A percentile compares a stretch with the other conserved stretches of the same genome.
Conservation (phyloP, 768 basidiomycete species). For the Boletus coccyginus region DNA sequence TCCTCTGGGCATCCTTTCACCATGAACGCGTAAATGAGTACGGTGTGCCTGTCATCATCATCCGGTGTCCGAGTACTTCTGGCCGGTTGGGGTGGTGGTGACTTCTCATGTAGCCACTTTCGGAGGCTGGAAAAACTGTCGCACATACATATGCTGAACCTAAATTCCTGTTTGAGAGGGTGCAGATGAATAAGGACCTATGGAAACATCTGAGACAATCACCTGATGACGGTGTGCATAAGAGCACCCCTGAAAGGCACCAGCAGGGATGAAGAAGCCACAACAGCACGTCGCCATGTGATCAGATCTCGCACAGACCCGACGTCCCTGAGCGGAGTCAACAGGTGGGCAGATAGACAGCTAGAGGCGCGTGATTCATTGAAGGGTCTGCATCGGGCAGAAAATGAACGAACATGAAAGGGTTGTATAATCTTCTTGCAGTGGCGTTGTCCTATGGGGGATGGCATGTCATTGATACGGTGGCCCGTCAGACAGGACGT, state of each 20-base stretch:
- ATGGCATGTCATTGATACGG: neutral
- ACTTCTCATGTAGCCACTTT: too few species aligned
- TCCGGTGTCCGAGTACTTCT: too few species aligned
- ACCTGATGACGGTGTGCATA: neutral
- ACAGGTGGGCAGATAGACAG: neutral
- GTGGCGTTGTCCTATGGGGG: neutral
- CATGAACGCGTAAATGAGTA: neutral
- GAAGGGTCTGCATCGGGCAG: neutral
- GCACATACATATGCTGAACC: too few species aligned
- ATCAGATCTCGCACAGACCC: neutral
- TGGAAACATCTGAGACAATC: neutral
- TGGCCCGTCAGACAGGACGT: neutral
- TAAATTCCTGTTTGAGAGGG: too few species aligned
- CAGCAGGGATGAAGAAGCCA: neutral
- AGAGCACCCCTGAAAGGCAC: neutral
- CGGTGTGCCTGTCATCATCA: too few species aligned
- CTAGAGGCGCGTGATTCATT: neutral
- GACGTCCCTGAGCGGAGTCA: neutral
- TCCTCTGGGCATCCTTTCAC: neutral
- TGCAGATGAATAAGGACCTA: neutral
- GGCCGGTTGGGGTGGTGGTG: too few species aligned
- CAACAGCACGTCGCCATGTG: neutral
- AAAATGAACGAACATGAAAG: neutral
- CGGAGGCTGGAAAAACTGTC: too few species aligned
- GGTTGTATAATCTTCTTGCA: neutral